Conservation (phyloP, 2,329 filamentous ascomycete species). For the Mycosphaerella sp. region DNA sequence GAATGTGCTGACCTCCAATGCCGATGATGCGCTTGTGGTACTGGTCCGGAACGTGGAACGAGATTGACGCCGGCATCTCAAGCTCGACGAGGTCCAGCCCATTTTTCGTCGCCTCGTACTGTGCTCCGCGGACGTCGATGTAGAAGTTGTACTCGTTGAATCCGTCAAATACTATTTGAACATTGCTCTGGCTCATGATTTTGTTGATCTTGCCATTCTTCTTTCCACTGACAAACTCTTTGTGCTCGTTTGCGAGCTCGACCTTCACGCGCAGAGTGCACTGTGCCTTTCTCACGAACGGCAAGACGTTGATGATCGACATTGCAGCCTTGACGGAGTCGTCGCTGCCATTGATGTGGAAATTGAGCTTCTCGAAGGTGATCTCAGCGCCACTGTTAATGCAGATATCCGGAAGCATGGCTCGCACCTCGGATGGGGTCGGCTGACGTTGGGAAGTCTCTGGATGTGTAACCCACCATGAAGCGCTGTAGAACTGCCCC, state of each 20-base stretch:
- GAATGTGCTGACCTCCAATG: conserved; percentile 96
- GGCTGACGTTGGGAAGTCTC: conserved; percentile 59
- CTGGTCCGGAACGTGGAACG: conserved; percentile 97
- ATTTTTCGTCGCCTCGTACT: conserved; percentile 91
- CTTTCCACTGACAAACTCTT: conserved; percentile 98
- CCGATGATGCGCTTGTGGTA: conserved; percentile 99
- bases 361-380: conserved; percentile 88
- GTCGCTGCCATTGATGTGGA: conserved; percentile 90
- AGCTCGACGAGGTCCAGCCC: conserved; percentile 91
- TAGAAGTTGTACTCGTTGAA: conserved; percentile 99
- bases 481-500: conserved; percentile 94
- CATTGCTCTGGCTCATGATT: conserved; percentile 99
- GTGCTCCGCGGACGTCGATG: conserved; percentile 89
- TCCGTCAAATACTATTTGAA: conserved; percentile 97
- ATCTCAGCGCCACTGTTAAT: conserved; percentile 94
- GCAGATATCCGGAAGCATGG: conserved; percentile 93
- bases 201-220: conserved; percentile 99
- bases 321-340: conserved; percentile 95
- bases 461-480: conserved; percentile 84
- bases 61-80: conserved; percentile 98
- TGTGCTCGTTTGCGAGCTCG: conserved; percentile 97
- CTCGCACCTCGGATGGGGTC: conserved; percentile 64
- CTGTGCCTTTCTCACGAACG: conserved; percentile 77
- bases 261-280: conserved; percentile 98
- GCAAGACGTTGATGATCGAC: conserved; percentile 84